phyloP scores from a whole-genome alignment of 306 rosid species.

The Sicyos edulis region DNA sequence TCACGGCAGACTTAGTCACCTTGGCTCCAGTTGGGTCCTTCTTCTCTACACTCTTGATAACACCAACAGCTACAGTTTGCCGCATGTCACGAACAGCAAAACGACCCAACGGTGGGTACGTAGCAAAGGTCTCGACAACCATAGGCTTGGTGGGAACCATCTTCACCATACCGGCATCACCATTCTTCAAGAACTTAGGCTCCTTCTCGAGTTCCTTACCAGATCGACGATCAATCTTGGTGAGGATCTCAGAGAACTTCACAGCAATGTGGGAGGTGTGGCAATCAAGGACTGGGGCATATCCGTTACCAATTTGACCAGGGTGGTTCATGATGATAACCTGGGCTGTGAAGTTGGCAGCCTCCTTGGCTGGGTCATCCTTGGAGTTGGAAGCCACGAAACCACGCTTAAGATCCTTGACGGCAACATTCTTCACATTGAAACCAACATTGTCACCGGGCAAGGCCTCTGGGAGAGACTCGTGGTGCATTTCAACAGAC shows the following conservation, averaged over 20 bases:
- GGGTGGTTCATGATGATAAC: constrained; percentile 30
- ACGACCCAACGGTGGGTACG: constrained; percentile 46
- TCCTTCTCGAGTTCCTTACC: too few relatives aligned
- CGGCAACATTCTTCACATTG: constrained; percentile 26
- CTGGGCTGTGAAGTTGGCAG: constrained; percentile 15
- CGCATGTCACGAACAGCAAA: constrained; percentile 59
- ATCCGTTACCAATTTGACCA: constrained; percentile 20
- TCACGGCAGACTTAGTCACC: constrained; percentile 24
- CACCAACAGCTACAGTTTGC: constrained; percentile 27
- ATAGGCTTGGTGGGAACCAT: constrained; percentile 31
- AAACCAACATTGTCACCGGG: constrained; percentile 24
- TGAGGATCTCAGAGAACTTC: constrained; percentile 37
- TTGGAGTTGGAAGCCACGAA: constrained; percentile 20
- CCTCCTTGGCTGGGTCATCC: constrained; percentile 24
- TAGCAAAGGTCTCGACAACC: constrained; percentile 30
- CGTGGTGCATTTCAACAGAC: constrained; percentile 24
- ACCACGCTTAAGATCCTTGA: constrained; percentile 26
- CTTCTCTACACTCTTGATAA: constrained; percentile 28
- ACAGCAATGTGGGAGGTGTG: constrained; percentile 61
- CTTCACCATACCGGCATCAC: constrained; percentile 28
- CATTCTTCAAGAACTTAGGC: constrained; percentile 28
- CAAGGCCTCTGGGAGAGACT: constrained; percentile 22
- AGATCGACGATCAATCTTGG: constrained; percentile 51
- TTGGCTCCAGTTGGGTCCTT: constrained; percentile 25
- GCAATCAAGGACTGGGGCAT: constrained; percentile 49